phyloP scores from a whole-genome alignment of 1,284 basidiomycete species.

The Entoloma clypeatum region DNA sequence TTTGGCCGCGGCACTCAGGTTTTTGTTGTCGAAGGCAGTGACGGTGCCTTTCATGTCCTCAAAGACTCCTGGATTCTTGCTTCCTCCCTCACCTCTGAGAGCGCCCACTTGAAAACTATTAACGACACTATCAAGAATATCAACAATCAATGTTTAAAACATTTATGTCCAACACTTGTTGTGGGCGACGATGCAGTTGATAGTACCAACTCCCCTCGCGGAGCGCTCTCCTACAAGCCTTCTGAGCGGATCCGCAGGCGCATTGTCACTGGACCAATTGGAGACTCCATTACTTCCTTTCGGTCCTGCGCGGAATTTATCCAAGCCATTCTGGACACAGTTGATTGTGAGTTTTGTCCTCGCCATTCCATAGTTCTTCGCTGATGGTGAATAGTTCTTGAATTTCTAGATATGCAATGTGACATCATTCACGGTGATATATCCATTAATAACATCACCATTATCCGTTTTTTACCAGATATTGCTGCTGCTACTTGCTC shows the following conservation, averaged over 20 bases:
- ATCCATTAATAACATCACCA: constrained; percentile 13
- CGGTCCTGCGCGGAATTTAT: constrained; percentile 12
- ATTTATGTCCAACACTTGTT: neutral
- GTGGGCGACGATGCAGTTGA: neutral
- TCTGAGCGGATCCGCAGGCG: neutral
- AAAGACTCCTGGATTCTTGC: constrained; percentile 17
- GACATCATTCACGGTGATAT: constrained; percentile 12
- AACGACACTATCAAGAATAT: too few species aligned
- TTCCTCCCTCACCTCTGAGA: constrained; percentile 11
- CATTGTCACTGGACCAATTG: constrained; percentile 6
- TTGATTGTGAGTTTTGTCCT: constrained; percentile 11
- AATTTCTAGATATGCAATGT: constrained; percentile 7
- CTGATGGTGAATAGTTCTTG: too few species aligned
- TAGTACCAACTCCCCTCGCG: neutral
- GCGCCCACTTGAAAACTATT: neutral
- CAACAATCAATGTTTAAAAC: neutral
- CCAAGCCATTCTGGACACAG: constrained; percentile 4
- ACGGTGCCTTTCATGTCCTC: constrained; percentile 9
- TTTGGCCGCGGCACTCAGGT: constrained; percentile 13
- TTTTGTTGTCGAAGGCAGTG: constrained; percentile 13
- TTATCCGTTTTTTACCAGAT: constrained; percentile 6
- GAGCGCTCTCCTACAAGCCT: neutral
- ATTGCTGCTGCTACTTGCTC: too few species aligned
- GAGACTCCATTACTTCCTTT: constrained; percentile 15
- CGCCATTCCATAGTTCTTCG: too few species aligned